Evolutionary conservation across 805 yeast species (phyloP), one percentile per base, ranked within the genome.

Genomic region (Dipodascus albidus): DNA sequence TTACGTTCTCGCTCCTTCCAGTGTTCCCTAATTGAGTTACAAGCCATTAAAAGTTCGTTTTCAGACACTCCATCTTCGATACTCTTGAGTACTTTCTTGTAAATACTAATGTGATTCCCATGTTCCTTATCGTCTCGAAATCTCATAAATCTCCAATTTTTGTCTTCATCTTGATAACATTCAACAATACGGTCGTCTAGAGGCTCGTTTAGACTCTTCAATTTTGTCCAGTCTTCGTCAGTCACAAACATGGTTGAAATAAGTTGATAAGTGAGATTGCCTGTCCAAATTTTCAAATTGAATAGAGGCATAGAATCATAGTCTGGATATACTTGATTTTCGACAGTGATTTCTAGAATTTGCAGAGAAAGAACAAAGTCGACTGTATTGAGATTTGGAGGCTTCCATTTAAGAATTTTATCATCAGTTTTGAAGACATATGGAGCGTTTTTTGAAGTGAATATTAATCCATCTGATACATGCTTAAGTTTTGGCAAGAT

Each of bases 321-420:
- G 64, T 88, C 88, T 19, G 74, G 75, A 63, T 88, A 89, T 47
- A 73, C 71, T 23, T 71, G 67, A 24, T 62, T 86, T 3, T 78
- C 78, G 64, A 85, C 91, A 49, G 76, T 76, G 60, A 60, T 81
- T 6, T 68, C 60, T 17, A 81, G 79, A 61, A 87, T 86, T 35
- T 76, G 75, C 55, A 88, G 67, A 33, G 75, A 74, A 55, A 93
- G 67, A 64, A 82, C 82, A 69, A 87, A 93, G 68, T 93, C 99
- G 48, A 95, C 80, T 0, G 97, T 85, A 62, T 93, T 95, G 67
- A 91, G 99, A 57, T 87, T 87, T 11, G 95, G 87, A 1, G 99
- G 98, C 64, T 93, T 93, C 99, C 99, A 93, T 69, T 95, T 93
- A 53, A 93, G 70, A 50, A 93, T 72, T 3, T 88, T 80, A 0